Base-by-base conservation (phyloP, 2,329 filamentous ascomycete genomes). In the Eutypa lata region DNA sequence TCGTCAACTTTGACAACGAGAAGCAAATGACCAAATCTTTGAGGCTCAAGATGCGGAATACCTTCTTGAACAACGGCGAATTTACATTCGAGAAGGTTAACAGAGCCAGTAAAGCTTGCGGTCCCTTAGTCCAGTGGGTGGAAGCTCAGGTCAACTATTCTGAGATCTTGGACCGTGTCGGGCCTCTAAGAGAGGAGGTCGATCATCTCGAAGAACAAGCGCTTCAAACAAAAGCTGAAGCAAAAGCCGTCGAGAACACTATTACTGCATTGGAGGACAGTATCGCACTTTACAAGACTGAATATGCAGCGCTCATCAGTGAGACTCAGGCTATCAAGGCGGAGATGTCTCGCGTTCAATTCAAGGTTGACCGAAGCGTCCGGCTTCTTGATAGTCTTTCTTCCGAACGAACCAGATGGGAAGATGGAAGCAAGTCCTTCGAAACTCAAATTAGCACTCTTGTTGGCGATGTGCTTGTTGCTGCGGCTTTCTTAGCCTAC, bases 81-180 rank as follows among this genome's bases (percentile, higher is more conserved):
- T 99, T 97, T 72, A 97, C 92, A 0, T 96, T 92, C 63, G 94
- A 99, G 68, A 90, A 90, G 71, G 94, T 97, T 71, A 95, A 96
- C 72, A 90, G 91, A 64, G 94, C 94, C 56, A 96, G 90, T 74
- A 97, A 94, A 76, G 94, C 94, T 46, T 99, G 94, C 71, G 95
- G 94, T 65, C 95, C 94, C 24, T 81, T 99, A 14, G 93, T 99
- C 18, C 91, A 97, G 68, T 99, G 94, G 94, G 93, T 96, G 3
- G 83, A 90, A 69, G 95, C 94, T 19, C 94, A 99, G 73, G 94
- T 99, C 67, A 91, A 90, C 66, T 99, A 96, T 72, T 96, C 93
- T n/a, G 91, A 94, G 60, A 99, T 99, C 63, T 77, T 99, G 57
- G 92, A 97, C 68, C 86, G 91, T 37, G 91, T 99, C 54, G 95